A percentile compares a stretch with the other conserved stretches of the same genome.
These are phyloP conservation scores for Pseudogymnoascus verrucosus DNA, from an alignment of 2,329 filamentous ascomycete genomes.

Conservation along the genomic window DNA sequence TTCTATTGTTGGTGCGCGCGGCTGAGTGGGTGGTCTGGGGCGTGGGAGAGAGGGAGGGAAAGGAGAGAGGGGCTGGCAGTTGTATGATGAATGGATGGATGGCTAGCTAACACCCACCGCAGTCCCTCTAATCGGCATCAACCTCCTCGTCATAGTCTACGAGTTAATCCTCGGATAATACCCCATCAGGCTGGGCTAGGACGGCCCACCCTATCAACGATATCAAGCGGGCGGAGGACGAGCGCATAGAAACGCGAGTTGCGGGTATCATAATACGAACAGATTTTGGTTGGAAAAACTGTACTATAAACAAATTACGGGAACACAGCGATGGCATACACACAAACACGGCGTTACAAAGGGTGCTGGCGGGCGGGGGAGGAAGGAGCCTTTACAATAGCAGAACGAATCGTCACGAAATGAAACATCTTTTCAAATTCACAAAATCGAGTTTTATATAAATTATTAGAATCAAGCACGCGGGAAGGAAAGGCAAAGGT, in stretches of 20 bases:
- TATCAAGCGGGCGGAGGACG: not conserved
- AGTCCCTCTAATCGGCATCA: constrained; percentile 82
- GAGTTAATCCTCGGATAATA: constrained; percentile 63
- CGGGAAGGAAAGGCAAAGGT: not conserved
- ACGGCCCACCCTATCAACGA: not conserved
- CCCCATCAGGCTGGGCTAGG: not conserved
- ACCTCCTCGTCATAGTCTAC: constrained; percentile 75
- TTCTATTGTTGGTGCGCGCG: no score
- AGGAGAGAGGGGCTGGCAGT: not conserved
- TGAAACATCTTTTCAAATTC: not conserved
- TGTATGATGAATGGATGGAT: not conserved
- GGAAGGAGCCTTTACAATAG: not conserved
- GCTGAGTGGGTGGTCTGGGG: no score
- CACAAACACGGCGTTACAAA: not conserved
- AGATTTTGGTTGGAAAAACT: not conserved
- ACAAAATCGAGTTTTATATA: not conserved
- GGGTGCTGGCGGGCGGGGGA: not conserved
- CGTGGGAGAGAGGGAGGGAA: not conserved
- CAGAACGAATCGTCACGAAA: not conserved
- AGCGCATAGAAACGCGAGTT: not conserved
- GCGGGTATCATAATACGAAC: not conserved
- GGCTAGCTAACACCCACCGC: constrained; percentile 5
- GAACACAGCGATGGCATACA: not conserved
- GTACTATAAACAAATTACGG: not conserved
- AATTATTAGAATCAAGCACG: not conserved